Percentiles rank a stretch among this genome's conserved stretches.
Conservation (phyloP, 108 stramenopile species). For the Phaeodactylum tricornutum region DNA sequence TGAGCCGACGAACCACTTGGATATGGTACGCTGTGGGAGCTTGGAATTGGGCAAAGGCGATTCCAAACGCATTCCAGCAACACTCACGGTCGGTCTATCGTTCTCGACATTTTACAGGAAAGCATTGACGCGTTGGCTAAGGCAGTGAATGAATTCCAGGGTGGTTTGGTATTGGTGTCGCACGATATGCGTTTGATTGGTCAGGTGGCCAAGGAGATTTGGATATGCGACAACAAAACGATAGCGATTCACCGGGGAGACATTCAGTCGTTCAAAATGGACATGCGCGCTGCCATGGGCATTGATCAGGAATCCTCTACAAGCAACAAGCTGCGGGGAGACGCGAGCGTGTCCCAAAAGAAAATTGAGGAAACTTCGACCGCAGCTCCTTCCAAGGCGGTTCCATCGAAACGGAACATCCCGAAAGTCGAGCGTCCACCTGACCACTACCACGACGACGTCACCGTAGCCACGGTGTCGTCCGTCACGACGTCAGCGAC, state of each 20-base stretch:
- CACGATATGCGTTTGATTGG: constrained; percentile 98
- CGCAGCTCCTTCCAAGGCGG: constrained; percentile 10
- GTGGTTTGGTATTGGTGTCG: constrained; percentile 93
- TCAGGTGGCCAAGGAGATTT: constrained; percentile 96
- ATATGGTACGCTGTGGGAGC: too few relatives aligned
- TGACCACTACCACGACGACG: too few relatives aligned
- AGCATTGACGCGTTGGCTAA: constrained; percentile 94
- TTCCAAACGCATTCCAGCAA: not conserved
- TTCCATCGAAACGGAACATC: not conserved
- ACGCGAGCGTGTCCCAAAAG: constrained; percentile 63
- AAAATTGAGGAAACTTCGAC: constrained; percentile 28
- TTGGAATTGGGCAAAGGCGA: not conserved
- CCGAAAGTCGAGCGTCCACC: too few relatives aligned
- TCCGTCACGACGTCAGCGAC: constrained; percentile 8
- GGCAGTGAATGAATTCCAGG: constrained; percentile 95
- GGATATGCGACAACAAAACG: constrained; percentile 93
- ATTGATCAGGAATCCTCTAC: constrained; percentile 34
- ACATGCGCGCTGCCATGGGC: constrained; percentile 71
- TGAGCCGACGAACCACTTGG: constrained; percentile 76
- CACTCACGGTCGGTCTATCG: too few relatives aligned
- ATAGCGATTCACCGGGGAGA: constrained; percentile 82
- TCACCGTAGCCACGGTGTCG: not conserved
- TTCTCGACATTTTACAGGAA: too few relatives aligned
- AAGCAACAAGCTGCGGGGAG: constrained; percentile 55
- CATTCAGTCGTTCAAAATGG: constrained; percentile 91